A percentile compares a stretch with the other conserved stretches of the same genome.
phyloP scores from a whole-genome alignment of 768 basidiomycete species.

The Suillus sp. region DNA sequence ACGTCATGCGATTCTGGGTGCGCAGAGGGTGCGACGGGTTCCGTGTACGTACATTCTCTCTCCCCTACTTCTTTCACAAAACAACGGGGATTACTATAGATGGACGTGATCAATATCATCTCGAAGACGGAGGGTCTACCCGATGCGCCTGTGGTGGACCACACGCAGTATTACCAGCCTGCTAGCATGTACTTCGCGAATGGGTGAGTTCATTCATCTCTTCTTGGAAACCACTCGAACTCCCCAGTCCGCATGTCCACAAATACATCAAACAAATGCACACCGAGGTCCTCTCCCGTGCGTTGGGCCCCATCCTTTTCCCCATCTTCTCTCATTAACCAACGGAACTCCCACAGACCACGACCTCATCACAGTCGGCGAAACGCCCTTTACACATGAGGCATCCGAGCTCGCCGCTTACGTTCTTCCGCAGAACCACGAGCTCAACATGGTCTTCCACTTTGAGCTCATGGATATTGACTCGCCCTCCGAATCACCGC shows the following conservation, averaged over 20 bases:
- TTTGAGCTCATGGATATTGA: conserved; percentile 67
- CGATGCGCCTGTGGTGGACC: conserved; percentile 61
- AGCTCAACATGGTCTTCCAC: conserved; percentile 67
- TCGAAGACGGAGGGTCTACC: conserved; percentile 66
- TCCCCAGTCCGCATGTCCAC: conserved; percentile 59
- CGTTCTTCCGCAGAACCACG: conserved; percentile 56
- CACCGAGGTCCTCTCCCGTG: conserved; percentile 58
- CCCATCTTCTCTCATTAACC: conserved; percentile 6
- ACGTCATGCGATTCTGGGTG: conserved; percentile 76
- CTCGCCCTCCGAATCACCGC: conserved; percentile 42
- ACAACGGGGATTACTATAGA: conserved; percentile 36
- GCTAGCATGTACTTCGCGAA: conserved; percentile 58
- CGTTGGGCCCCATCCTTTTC: conserved; percentile 27
- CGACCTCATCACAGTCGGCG: conserved; percentile 67
- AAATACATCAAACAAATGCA: conserved; percentile 72
- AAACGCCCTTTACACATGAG: conserved; percentile 60
- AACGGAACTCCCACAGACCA: conserved; percentile 40
- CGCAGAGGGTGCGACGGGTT: conserved; percentile 76
- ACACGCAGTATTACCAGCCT: conserved; percentile 53
- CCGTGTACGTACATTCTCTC: conserved; percentile 45
- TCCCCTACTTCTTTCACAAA: not conserved
- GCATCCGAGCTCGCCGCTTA: conserved; percentile 54
- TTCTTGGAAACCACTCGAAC: conserved; percentile 6
- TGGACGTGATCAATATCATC: conserved; percentile 72
- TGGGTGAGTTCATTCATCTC: conserved; percentile 44